A percentile compares a stretch with the other conserved stretches of the same genome.
These are phyloP conservation scores for Letharia columbiana DNA, from an alignment of 495 filamentous ascomycete species.

Conservation along the genomic window DNA sequence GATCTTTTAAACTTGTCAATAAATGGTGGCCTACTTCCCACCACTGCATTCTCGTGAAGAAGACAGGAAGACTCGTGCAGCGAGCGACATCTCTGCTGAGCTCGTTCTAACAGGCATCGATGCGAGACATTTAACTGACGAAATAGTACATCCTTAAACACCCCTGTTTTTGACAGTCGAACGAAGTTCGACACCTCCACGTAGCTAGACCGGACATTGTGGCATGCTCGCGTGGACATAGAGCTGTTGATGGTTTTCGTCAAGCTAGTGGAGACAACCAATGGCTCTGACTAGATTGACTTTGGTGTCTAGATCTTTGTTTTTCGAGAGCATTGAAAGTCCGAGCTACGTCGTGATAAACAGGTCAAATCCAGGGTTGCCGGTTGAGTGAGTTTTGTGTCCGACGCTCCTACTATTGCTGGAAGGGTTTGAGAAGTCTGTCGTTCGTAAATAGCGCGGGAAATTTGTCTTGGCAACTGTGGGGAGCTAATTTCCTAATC, in stretches of 20 bases:
- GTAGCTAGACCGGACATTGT: background rate
- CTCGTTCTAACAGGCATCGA: too few relatives aligned
- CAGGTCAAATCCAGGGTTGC: background rate
- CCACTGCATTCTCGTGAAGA: background rate
- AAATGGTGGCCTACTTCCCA: conserved; percentile 23
- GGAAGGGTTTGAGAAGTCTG: too few relatives aligned
- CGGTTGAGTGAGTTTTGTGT: too few relatives aligned
- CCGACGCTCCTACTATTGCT: background rate
- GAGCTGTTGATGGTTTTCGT: background rate
- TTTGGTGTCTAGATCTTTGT: background rate
- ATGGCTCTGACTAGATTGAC: background rate
- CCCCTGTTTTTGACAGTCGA: background rate
- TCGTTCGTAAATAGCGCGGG: background rate
- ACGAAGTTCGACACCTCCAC: conserved; percentile 4
- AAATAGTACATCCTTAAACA: background rate
- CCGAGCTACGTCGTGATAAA: background rate
- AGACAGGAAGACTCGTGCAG: background rate
- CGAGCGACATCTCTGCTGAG: background rate
- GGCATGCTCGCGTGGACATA: conserved; percentile 6
- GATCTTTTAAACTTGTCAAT: conserved; percentile 43
- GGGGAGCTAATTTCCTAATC: conserved; percentile 9
- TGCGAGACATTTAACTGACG: background rate
- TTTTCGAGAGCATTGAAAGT: background rate
- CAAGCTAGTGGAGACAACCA: background rate
- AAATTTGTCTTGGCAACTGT: background rate